Conservation (phyloP, 208 protist genomes). For the Naegleria gruberi region DNA sequence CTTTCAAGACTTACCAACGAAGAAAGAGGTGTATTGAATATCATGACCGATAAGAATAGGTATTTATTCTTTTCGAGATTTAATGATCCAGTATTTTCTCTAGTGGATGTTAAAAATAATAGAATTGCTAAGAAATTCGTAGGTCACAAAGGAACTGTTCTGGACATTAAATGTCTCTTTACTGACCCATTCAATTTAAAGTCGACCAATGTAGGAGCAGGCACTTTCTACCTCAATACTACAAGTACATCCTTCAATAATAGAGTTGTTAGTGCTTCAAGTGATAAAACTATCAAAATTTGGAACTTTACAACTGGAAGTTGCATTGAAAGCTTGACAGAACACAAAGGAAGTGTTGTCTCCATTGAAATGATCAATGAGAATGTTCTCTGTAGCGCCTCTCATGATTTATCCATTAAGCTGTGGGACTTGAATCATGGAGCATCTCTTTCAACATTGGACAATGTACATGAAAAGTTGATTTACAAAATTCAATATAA, state of each 20-base stretch:
- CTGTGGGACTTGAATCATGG: background rate
- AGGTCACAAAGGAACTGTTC: background rate
- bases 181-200: background rate
- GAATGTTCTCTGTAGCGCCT: background rate
- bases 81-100: background rate
- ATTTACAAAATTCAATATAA: background rate
- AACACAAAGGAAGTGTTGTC: background rate
- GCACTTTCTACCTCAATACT: background rate
- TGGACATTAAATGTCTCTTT: background rate
- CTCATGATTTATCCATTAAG: background rate
- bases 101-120: background rate
- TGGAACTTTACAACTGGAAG: background rate
- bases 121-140: background rate
- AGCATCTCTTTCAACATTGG: background rate
- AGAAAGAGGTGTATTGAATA: background rate
- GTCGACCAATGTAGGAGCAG: background rate
- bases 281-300: background rate
- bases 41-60: background rate
- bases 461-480: background rate
- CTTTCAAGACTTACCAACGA: background rate
- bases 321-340: background rate
- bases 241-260: background rate
- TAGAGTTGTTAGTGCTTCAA: background rate
- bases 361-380: background rate
- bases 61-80: background rate